Conservation (phyloP, 768 basidiomycete species). For the Tylopilus vinaceipallidus region DNA sequence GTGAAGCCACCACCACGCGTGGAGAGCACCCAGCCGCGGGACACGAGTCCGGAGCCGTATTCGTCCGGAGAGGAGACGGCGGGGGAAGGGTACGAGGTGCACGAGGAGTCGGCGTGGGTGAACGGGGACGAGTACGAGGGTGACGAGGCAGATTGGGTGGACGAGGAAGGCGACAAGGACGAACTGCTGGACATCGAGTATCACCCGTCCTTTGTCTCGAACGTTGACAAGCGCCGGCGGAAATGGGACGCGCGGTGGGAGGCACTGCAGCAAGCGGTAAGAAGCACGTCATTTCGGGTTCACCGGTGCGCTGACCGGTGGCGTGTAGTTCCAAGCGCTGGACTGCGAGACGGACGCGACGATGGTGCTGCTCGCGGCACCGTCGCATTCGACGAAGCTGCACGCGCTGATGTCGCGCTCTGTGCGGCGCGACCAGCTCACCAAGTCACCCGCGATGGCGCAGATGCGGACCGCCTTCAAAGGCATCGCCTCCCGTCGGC, state of each 20-base stretch:
- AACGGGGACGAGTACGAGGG: conserved; percentile 19
- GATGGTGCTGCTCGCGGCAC: conserved; percentile 70
- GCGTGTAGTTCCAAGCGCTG: conserved; percentile 64
- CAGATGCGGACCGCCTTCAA: conserved; percentile 58
- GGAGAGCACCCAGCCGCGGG: conserved; percentile 79
- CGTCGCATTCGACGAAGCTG: conserved; percentile 67
- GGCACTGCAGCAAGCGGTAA: conserved; percentile 66
- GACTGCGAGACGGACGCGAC: conserved; percentile 83
- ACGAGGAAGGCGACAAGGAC: conserved; percentile 68
- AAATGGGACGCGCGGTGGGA: conserved; percentile 80
- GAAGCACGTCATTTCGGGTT: conserved; percentile 10
- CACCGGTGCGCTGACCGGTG: not conserved
- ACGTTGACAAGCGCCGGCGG: conserved; percentile 63
- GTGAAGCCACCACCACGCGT: conserved; percentile 74
- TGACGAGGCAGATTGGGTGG: conserved; percentile 64
- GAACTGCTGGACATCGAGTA: conserved; percentile 75
- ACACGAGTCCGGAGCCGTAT: conserved; percentile 76
- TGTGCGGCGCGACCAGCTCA: conserved; percentile 56
- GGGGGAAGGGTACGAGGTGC: conserved; percentile 52
- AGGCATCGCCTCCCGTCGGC: conserved; percentile 56
- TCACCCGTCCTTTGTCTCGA: conserved; percentile 68
- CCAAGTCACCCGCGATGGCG: conserved; percentile 47
- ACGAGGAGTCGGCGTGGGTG: conserved; percentile 40
- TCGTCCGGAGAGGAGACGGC: conserved; percentile 79
- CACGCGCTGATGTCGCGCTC: conserved; percentile 66